Evolutionary conservation across 1,284 basidiomycete species (phyloP), one percentile per base, ranked within the genome.

Genomic region (Malassezia globosa): DNA sequence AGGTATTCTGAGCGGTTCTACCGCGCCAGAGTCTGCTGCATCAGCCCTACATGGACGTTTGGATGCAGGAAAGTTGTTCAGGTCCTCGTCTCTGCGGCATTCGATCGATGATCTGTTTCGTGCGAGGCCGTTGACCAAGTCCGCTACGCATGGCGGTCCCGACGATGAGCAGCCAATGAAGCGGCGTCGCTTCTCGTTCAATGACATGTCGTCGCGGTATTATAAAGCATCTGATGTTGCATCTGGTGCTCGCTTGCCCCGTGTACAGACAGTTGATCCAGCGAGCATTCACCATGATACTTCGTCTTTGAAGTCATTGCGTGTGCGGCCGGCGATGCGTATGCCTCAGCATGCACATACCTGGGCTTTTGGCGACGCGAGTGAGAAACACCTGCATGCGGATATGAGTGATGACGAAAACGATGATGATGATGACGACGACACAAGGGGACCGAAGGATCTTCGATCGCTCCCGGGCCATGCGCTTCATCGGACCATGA

Each of bases 401-500:
- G 29, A 31, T 16, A 31, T 16, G 11, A 16, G 16, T 11, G 11
- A 3, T 11, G 29, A 31, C 29, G 29, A 31, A 16, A 11, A 11
- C 3, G 29, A 31, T 13, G 11, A 11, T 13, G 29, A 31, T 11
- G 18, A 19, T 5, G 21, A 13, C n/a, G 40, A 31, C 16, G 7
- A 29, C 23, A 16, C 40, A 10, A 19, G 21, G 16, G n/a, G n/a
- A n/a, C n/a, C n/a, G n/a, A n/a, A n/a, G n/a, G n/a, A n/a, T n/a
- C n/a, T n/a, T n/a, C n/a, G n/a, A n/a, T n/a, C n/a, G n/a, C n/a
- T 43, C 7, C 41, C 41, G 2, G 31, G 29, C 19, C 19, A 29
- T 2, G 37, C 42, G n/a, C 52, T 68, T 29, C 58, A 56, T 35
- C 54, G 63, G 7, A 58, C 60, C 10, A 59, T 62, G 55, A 46